Base-by-base conservation (phyloP, 768 basidiomycete genomes). In the Russula emetica region DNA sequence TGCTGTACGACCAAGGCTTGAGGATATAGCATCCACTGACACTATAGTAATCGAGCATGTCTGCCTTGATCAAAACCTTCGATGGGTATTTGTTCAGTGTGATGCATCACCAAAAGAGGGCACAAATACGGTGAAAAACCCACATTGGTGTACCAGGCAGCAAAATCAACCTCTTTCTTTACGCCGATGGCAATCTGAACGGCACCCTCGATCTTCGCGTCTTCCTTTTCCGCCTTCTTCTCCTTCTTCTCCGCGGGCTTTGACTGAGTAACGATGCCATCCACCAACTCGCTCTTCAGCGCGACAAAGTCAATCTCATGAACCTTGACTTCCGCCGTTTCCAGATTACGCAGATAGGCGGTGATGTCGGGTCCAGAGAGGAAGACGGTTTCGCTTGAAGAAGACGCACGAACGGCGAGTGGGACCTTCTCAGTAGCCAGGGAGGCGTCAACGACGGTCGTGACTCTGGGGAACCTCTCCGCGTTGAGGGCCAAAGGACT, bases 11-110 rank as follows among this genome's bases (percentile, higher is more conserved):
- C 92, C 94, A 95, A 1, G 97, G 97, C 73, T 92, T 94, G 63
- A 99, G 86, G 74, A 98, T 97, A 77, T 99, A 99, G 73, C 97
- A 99, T 18, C 97, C 97, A 66, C 92, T 94, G 74, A 99, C 94
- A 75, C 86, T 95, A 79, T 99, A 98, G 77, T 98, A 99, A 71
- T 99, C 97, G 58, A 99, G 76, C 97, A 99, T 99, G 68, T 99
- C 95, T 5, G 94, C 90, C 79, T 98, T 98, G 76, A 98, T 79
- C 66, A 99, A 79, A n/a, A 97, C 94, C 94, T 96, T 62, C 22
- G 10, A 24, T 72, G 70, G 73, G 53, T 50, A 34, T 53, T 30
- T 14, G 64, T 47, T 63, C 57, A 70, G 26, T 62, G 42, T 52
- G 36, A 61, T 49, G 32, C n/a, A 36, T 11, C 30, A 28, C 4